phyloP scores from a whole-genome alignment of 202 grass and related monocot genomes.

The Zoysia matrella region DNA sequence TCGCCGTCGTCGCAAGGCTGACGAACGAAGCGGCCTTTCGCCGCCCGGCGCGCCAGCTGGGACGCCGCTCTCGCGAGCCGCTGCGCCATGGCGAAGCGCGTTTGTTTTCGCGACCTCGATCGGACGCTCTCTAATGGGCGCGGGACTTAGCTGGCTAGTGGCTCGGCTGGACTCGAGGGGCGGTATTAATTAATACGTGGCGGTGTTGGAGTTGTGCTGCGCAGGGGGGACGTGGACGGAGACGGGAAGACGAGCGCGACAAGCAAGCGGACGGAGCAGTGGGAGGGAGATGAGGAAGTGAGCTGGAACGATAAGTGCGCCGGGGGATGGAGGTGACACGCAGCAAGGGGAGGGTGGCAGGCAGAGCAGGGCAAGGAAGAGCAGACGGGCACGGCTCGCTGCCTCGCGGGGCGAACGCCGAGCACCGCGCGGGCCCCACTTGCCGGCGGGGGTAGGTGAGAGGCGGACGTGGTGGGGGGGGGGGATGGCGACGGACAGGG shows the following conservation, averaged over 20 bases:
- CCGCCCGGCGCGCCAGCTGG: constrained; percentile 29
- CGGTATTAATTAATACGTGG: constrained; percentile 33
- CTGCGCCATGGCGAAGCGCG: background rate
- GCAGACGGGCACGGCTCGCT: constrained; percentile 48
- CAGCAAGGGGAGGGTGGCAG: background rate
- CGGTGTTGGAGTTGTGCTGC: constrained; percentile 30
- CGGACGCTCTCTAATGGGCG: constrained; percentile 2
- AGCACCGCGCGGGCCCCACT: background rate
- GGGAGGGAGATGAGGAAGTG: background rate
- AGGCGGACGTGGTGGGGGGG: background rate
- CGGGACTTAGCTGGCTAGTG: background rate
- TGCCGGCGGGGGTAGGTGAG: background rate
- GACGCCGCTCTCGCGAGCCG: constrained; percentile 34
- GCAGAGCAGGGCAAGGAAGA: constrained; percentile 4
- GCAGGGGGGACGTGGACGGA: too few relatives aligned
- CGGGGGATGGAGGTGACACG: too few relatives aligned
- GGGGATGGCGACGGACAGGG: background rate
- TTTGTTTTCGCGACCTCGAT: background rate
- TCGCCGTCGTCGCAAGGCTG: background rate
- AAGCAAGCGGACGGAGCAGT: background rate
- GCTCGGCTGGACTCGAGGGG: background rate
- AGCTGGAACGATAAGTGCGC: constrained; percentile 59
- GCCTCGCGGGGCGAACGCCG: constrained; percentile 14
- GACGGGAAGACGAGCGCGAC: background rate
- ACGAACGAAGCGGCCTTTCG: background rate